phyloP scores from a whole-genome alignment of 2,329 filamentous ascomycete species.

The Arachnopeziza araneosa region DNA sequence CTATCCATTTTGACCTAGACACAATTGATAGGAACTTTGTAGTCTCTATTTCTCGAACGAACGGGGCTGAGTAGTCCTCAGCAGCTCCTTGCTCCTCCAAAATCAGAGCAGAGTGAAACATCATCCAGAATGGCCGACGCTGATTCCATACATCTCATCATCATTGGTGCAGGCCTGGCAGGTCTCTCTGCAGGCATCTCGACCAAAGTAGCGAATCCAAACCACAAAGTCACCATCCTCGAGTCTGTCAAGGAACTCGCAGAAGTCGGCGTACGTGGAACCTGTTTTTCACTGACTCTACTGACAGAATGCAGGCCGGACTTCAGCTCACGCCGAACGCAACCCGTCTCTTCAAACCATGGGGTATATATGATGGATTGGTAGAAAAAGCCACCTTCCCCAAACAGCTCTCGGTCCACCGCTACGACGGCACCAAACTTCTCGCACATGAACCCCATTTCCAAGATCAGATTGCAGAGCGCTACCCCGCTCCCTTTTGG shows the following conservation, averaged over 20 bases:
- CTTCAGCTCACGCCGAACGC: slow-evolving; percentile 29
- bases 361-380: slow-evolving; percentile 24
- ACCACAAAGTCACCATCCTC: slow-evolving; percentile 38
- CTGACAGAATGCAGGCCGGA: slow-evolving; percentile 18
- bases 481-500: slow-evolving; percentile 34
- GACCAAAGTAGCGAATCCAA: slow-evolving; percentile 29
- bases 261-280: slow-evolving; percentile 33
- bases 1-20: no score
- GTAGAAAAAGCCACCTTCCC: slow-evolving; percentile 34
- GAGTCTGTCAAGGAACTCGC: slow-evolving; percentile 37
- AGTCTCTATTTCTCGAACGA: neutral
- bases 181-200: slow-evolving; percentile 37
- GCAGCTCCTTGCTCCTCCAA: neutral
- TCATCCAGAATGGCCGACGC: neutral
- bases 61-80: neutral
- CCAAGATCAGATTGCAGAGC: slow-evolving; percentile 19
- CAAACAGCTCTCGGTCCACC: slow-evolving; percentile 43
- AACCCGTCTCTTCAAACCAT: slow-evolving; percentile 26
- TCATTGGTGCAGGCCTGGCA: slow-evolving; percentile 39
- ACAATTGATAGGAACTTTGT: neutral
- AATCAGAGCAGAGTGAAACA: neutral
- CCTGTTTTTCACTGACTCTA: no score
- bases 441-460: slow-evolving; percentile 25
- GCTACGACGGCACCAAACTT: slow-evolving; percentile 42
- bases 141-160: slow-evolving; percentile 29